Evolutionary conservation across 495 filamentous ascomycete genomes (phyloP), one percentile per base, ranked within the genome.

Genomic region (Daldinia decipiens): DNA sequence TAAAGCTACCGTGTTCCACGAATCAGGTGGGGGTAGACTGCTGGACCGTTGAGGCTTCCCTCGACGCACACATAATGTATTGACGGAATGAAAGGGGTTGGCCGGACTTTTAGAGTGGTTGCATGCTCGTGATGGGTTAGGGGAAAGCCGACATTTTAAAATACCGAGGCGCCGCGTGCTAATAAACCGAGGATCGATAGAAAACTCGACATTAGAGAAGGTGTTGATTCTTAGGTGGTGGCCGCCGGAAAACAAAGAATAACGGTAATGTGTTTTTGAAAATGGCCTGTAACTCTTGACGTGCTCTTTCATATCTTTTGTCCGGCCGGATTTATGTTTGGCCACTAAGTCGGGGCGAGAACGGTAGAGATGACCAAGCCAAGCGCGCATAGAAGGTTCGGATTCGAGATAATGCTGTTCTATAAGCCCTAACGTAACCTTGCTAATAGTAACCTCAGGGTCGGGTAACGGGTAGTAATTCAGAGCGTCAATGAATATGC

Each of bases 331-430:
- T 1, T 11, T 54, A n/a, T 39, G 6, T 47, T 38, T 34, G 1
- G 24, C 5, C 24, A 6, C 9, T n/a, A n/a, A 19, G 15, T 29
- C 6, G 0, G 27, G 34, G n/a, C 4, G 34, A 15, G n/a, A 59
- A 59, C 19, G 36, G 38, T 7, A 58, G 52, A 38, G 38, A 32
- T 31, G 26, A 12, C 50, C 63, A 17, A 78, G 58, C 70, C 72
- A 77, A 2, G 60, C 59, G 12, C 74, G 68, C n/a, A 79, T 59
- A 12, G 66, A 65, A 11, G 73, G 63, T 19, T 72, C 62, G 27
- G 73, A 72, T 47, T 79, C 73, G n/a, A 81, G 47, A 65, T 79
- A 80, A 55, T 80, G 72, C 11, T 65, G 63, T 59, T 72, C 70
- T 19, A 79, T 64, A 3, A 79, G 62, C 24, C 77, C 71, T 17